Base-by-base conservation (phyloP, 202 grass and related monocot species). In the Brachypodium distachyon region DNA sequence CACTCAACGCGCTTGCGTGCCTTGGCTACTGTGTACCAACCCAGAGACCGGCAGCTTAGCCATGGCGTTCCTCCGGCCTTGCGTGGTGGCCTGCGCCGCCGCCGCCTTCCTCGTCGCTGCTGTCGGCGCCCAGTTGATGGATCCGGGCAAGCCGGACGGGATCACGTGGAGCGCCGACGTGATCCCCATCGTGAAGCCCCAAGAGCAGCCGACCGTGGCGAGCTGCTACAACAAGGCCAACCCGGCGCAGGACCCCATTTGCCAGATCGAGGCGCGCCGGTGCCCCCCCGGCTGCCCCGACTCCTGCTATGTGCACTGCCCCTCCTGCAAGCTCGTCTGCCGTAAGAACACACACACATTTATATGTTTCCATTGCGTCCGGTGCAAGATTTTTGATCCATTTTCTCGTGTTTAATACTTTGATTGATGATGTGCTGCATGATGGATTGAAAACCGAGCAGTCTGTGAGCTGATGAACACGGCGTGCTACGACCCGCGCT, bases 401-500 rank as follows among this genome's bases (percentile, higher is more conserved):
- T n/a, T n/a, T n/a, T n/a, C n/a, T 22, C 26, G 42, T 32, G 38
- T 25, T 1, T 9, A n/a, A n/a, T n/a, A n/a, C n/a, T n/a, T 7
- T 6, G 3, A 37, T 6, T 82, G 32, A 0, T 7, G 32, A 4
- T 13, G 7, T 23, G 50, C 25, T 51, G 58, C 17, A 4, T 22
- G n/a, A 4, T 72, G 47, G 4, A 47, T 34, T 36, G 33, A 6
- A 36, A 31, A n/a, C 9, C 40, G 36, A 37, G 16, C 76, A 87
- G 89, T 85, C 38, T 96, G 92, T 21, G 84, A 96, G 0, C 68
- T 81, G 51, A 67, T 61, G 6, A 86, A 86, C 36, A 72, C 84
- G 16, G 84, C 78, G 60, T 94, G 94, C 80, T 54, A 90, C 29
- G 94, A 97, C 29, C 94, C 94, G 21, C 94, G 86, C 47, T 97